phyloP scores from a whole-genome alignment of 331 rosid genomes.

The Stylosanthes scabra region DNA sequence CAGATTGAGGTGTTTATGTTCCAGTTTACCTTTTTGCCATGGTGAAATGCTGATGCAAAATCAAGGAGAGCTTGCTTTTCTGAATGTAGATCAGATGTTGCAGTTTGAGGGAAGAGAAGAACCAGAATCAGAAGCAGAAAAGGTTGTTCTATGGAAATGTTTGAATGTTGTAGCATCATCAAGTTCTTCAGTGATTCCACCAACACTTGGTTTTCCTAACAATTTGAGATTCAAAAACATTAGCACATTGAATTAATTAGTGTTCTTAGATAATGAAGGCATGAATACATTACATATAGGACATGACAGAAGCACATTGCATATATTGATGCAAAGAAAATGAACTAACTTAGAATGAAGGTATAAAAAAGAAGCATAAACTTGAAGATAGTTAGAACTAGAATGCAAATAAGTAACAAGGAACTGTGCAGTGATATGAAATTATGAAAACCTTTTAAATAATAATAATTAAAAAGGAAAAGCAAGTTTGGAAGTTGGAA shows the following conservation, averaged over 20 bases:
- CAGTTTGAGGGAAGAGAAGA: slow-evolving; percentile 38
- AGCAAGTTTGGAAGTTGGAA: background rate
- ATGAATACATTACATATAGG: background rate
- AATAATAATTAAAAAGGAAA: slow-evolving; percentile 6
- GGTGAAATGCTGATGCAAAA: slow-evolving; percentile 71
- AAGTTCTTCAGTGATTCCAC: slow-evolving; percentile 36
- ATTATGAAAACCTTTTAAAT: slow-evolving; percentile 10
- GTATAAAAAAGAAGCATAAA: background rate
- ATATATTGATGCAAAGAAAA: background rate
- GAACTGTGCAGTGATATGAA: slow-evolving; percentile 12
- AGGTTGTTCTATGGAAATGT: slow-evolving; percentile 38
- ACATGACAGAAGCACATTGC: background rate
- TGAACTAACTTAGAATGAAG: slow-evolving; percentile 7
- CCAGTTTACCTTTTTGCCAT: slow-evolving; percentile 76
- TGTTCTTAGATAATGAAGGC: slow-evolving; percentile 7
- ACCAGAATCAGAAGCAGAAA: slow-evolving; percentile 40
- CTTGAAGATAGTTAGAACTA: background rate
- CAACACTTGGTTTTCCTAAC: slow-evolving; percentile 60
- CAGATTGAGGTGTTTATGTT: slow-evolving; percentile 65
- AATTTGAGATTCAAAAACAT: slow-evolving; percentile 37
- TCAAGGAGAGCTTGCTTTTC: slow-evolving; percentile 87
- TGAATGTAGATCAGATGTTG: slow-evolving; percentile 60
- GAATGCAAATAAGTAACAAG: background rate
- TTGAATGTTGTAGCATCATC: slow-evolving; percentile 55
- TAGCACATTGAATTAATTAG: background rate